phyloP scores from a whole-genome alignment of 495 filamentous ascomycete species.

The Penicillium angulare region DNA sequence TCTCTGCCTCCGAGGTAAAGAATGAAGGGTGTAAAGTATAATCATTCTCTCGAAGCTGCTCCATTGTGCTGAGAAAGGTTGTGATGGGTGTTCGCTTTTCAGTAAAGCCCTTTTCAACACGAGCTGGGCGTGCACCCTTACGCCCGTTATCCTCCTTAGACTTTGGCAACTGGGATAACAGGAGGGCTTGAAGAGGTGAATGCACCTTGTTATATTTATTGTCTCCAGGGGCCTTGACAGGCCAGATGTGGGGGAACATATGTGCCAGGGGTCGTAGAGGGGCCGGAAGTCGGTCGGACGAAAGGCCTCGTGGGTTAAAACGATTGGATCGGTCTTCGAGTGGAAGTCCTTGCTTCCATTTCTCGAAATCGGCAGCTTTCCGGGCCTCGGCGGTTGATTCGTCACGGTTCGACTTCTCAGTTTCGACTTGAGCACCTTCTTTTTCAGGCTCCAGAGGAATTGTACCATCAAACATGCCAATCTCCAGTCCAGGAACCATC shows the following conservation, averaged over 20 bases:
- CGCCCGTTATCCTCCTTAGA: slow-evolving; percentile 53
- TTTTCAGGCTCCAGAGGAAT: slow-evolving; percentile 45
- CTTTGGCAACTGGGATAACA: slow-evolving; percentile 67
- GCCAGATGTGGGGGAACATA: slow-evolving; percentile 87
- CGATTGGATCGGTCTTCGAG: slow-evolving; percentile 42
- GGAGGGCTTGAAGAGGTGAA: slow-evolving; percentile 78
- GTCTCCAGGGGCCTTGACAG: slow-evolving; percentile 80
- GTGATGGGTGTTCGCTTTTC: slow-evolving; percentile 76
- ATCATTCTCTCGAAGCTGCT: slow-evolving; percentile 77
- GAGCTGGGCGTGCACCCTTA: slow-evolving; percentile 56
- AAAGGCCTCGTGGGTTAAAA: slow-evolving; percentile 71
- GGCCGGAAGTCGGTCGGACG: slow-evolving; percentile 55
- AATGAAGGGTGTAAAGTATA: slow-evolving; percentile 78
- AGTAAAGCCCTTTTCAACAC: slow-evolving; percentile 58
- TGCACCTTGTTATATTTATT: slow-evolving; percentile 73
- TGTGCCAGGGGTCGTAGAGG: slow-evolving; percentile 69
- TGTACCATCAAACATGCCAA: slow-evolving; percentile 79
- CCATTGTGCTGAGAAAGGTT: slow-evolving; percentile 63
- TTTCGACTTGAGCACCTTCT: slow-evolving; percentile 5
- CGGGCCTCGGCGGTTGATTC: slow-evolving; percentile 19
- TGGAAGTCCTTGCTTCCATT: slow-evolving; percentile 47
- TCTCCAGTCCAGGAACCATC: slow-evolving; percentile 89
- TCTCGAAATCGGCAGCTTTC: slow-evolving; percentile 33
- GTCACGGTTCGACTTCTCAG: slow-evolving; percentile 15
- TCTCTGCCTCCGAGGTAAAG: slow-evolving; percentile 44